Evolutionary conservation across 495 filamentous ascomycete genomes (phyloP).

Genomic region (Delitschia confertaspora): DNA sequence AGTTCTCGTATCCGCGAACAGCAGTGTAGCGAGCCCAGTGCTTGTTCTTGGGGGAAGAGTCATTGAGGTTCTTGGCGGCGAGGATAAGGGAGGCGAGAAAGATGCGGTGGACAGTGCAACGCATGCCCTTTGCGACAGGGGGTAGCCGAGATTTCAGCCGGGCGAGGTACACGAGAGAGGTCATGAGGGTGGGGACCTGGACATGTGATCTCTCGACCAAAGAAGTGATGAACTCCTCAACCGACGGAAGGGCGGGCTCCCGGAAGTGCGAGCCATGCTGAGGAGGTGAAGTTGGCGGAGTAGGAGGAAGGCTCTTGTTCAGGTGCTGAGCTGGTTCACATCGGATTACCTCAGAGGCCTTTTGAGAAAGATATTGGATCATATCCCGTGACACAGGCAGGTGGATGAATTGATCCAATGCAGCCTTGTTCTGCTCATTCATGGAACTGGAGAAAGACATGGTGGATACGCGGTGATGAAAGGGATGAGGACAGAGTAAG

Average conservation of each 20-base stretch:
- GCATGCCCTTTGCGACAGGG: slow-evolving; percentile 91
- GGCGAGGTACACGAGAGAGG: slow-evolving; percentile 82
- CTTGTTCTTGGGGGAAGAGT: slow-evolving; percentile 98
- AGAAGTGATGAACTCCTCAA: slow-evolving; percentile 85
- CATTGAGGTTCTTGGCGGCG: slow-evolving; percentile 71
- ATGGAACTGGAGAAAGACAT: slow-evolving; percentile 38
- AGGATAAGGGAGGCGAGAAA: slow-evolving; percentile 74
- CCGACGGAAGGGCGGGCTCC: slow-evolving; percentile 56
- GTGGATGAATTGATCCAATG: slow-evolving; percentile 83
- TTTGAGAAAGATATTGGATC: slow-evolving; percentile 74
- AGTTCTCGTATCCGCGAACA: slow-evolving; percentile 65
- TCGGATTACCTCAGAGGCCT: slow-evolving; percentile 79
- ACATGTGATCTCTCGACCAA: slow-evolving; percentile 89
- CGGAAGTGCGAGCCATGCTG: slow-evolving; percentile 39
- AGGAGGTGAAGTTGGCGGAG: slow-evolving; percentile 58
- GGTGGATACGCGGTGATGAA: slow-evolving; percentile 13
- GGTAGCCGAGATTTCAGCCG: slow-evolving; percentile 76
- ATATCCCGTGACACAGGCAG: slow-evolving; percentile 72
- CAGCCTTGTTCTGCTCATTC: slow-evolving; percentile 57
- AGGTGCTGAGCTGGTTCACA: slow-evolving; percentile 56
- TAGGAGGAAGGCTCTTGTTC: slow-evolving; percentile 55
- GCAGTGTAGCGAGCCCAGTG: slow-evolving; percentile 91
- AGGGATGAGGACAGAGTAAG: not conserved
- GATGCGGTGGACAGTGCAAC: slow-evolving; percentile 89
- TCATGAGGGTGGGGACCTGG: slow-evolving; percentile 95